Percentiles rank a stretch among this genome's conserved stretches.
These are phyloP conservation scores for Fermentozyma sake DNA, from an alignment of 1,139 yeast species.

Conservation along the genomic window DNA sequence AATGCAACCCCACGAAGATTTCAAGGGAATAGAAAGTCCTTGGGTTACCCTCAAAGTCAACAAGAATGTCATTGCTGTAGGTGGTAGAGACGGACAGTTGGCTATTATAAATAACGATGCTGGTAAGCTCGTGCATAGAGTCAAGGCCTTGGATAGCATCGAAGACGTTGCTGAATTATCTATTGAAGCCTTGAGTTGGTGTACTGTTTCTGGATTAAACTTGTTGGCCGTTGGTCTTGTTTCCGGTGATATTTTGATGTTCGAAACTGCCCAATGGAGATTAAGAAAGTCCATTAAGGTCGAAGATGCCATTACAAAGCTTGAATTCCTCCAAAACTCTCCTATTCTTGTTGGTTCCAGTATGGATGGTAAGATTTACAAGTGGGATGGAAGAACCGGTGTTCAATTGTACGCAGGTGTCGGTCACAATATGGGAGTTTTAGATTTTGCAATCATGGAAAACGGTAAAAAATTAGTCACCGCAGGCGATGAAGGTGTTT, in stretches of 20 bases:
- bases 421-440: constrained; percentile 92
- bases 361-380: constrained; percentile 80
- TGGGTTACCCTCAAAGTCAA: constrained; percentile 68
- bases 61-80: constrained; percentile 58
- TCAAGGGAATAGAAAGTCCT: constrained; percentile 72
- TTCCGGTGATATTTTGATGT: constrained; percentile 76
- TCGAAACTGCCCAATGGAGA: constrained; percentile 85
- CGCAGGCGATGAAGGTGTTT: constrained; percentile 98
- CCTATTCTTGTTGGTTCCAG: constrained; percentile 67
- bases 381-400: constrained; percentile 89
- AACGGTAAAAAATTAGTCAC: constrained; percentile 69
- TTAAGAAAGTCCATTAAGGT: constrained; percentile 66
- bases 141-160: constrained; percentile 57
- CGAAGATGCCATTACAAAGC: constrained; percentile 80
- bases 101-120: constrained; percentile 68
- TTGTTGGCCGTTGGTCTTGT: constrained; percentile 83
- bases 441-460: constrained; percentile 69
- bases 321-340: constrained; percentile 55
- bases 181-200: constrained; percentile 85
- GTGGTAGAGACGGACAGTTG: constrained; percentile 83
- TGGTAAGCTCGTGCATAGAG: constrained; percentile 66
- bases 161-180: constrained; percentile 73
- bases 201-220: constrained; percentile 51
- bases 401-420: constrained; percentile 68
- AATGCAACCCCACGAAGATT: constrained; percentile 54